Base-by-base conservation (phyloP, 2,329 filamentous ascomycete genomes). In the Aaosphaeria pasadenensis region DNA sequence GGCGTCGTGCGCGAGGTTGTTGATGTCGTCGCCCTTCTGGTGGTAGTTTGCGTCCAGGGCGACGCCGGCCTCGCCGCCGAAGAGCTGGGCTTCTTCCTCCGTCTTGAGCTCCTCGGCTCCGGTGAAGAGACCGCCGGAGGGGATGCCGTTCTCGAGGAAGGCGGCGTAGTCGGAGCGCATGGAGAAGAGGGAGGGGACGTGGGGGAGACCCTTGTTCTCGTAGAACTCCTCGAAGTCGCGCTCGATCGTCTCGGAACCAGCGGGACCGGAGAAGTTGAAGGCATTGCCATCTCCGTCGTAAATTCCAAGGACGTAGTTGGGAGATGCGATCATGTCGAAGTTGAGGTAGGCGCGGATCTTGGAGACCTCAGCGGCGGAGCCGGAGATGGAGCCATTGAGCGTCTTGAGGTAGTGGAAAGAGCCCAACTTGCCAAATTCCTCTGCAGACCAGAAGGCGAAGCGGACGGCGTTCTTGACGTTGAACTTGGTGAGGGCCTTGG, bases 261-360 rank as follows among this genome's bases (percentile, higher is more conserved):
- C 43, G 4, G 69, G 67, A 30, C 69, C 69, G 24, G 60, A 62
- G 47, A 70, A 61, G 58, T 71, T 71, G 51, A 70, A 71, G 0
- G 67, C 60, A 38, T 49, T 59, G 43, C 69, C 69, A 48, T 71
- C 64, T 42, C 69, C 69, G 47, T 72, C 69, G 52, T 71, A 71
- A 53, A 72, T 67, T 24, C 66, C 67, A 28, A 68, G 61, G 32
- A 69, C 62, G 51, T 68, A 72, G 64, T 71, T 72, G 39, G 69
- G 69, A 3, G 58, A 64, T 5, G 66, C 69, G 39, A 72, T 69
- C 71, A 73, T 73, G 57, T 73, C 71, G 56, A 72, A 73, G 62
- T 73, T 72, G 53, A 73, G 68, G 55, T 72, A 72, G 9, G 70
- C 66, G 7, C 69, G 62, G 47, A 73, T 61, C 54, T 72, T 71